Percentiles rank a stretch among this genome's conserved stretches.
phyloP scores from a whole-genome alignment of 129 eudicot species.

The Saposhnikovia divaricata region DNA sequence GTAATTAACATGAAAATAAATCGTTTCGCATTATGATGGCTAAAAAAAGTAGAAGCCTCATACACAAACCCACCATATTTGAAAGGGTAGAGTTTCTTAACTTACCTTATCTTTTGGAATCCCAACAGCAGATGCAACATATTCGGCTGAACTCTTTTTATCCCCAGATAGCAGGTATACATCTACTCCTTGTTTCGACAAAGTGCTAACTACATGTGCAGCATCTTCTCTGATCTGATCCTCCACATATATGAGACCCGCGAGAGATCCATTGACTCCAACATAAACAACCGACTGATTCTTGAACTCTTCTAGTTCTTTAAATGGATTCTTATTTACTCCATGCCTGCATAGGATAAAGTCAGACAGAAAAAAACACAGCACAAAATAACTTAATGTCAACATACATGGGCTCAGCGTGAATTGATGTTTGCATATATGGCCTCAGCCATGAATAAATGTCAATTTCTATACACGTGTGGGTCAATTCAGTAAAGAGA shows the following conservation, averaged over 20 bases:
- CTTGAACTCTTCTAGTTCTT: slow-evolving; percentile 63
- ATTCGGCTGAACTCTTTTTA: slow-evolving; percentile 79
- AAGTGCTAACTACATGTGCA: slow-evolving; percentile 58
- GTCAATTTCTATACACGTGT: not conserved
- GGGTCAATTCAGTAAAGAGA: not conserved
- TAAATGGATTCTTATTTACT: slow-evolving; percentile 52
- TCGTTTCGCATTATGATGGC: not conserved
- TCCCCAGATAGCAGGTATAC: slow-evolving; percentile 93
- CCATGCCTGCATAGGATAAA: slow-evolving; percentile 57
- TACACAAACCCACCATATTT: not conserved
- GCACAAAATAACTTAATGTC: not conserved
- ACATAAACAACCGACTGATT: slow-evolving; percentile 95
- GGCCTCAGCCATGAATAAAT: not conserved
- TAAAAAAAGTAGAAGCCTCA: not conserved
- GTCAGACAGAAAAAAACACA: not conserved
- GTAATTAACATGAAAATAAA: not conserved
- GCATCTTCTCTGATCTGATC: slow-evolving; percentile 99
- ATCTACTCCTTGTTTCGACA: slow-evolving; percentile 56
- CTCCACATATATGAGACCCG: slow-evolving; percentile 87
- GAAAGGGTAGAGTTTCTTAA: not conserved
- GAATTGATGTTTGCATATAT: not conserved
- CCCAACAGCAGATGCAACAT: slow-evolving; percentile 94
- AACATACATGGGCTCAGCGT: not conserved
- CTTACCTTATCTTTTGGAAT: slow-evolving; percentile 77
- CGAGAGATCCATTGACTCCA: slow-evolving; percentile 72